A percentile compares a stretch with the other conserved stretches of the same genome.
Conservation (phyloP, 768 basidiomycete species). For the Xanthoconium stramineum region DNA sequence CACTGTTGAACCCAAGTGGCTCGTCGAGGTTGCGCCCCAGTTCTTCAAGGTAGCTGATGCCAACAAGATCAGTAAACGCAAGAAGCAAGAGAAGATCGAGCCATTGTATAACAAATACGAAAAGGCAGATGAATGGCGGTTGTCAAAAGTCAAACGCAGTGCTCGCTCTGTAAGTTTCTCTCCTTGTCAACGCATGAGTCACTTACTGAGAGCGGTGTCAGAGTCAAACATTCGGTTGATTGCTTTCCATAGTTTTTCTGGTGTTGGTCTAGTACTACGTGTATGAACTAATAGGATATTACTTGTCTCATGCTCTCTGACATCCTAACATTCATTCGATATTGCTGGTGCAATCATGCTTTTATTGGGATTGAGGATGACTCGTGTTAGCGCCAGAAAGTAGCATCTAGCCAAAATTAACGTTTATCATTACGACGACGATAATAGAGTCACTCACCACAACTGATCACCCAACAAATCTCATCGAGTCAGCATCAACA, state of each 20-base stretch:
- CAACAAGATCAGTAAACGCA: slow-evolving; percentile 96
- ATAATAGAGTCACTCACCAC: background rate
- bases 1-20: slow-evolving; percentile 96
- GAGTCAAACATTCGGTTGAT: slow-evolving; percentile 90
- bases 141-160: slow-evolving; percentile 89
- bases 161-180: slow-evolving; percentile 65
- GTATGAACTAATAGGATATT: slow-evolving; percentile 12
- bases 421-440: background rate
- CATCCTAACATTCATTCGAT: background rate
- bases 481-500: slow-evolving; percentile 71
- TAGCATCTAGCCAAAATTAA: background rate
- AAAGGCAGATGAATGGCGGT: slow-evolving; percentile 91
- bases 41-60: slow-evolving; percentile 99
- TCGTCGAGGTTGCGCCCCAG: slow-evolving; percentile 95
- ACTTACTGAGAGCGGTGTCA: slow-evolving; percentile 30
- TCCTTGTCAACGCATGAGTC: background rate
- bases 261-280: background rate
- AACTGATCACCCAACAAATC: slow-evolving; percentile 68
- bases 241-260: background rate
- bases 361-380: too few relatives aligned
- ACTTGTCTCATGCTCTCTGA: background rate
- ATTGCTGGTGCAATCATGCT: background rate
- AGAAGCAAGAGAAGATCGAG: slow-evolving; percentile 95
- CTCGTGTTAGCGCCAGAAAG: background rate
- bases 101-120: slow-evolving; percentile 95